These are phyloP conservation scores for Fusarium sp. DNA, from an alignment of 2,329 filamentous ascomycete genomes.

Conservation along the genomic window DNA sequence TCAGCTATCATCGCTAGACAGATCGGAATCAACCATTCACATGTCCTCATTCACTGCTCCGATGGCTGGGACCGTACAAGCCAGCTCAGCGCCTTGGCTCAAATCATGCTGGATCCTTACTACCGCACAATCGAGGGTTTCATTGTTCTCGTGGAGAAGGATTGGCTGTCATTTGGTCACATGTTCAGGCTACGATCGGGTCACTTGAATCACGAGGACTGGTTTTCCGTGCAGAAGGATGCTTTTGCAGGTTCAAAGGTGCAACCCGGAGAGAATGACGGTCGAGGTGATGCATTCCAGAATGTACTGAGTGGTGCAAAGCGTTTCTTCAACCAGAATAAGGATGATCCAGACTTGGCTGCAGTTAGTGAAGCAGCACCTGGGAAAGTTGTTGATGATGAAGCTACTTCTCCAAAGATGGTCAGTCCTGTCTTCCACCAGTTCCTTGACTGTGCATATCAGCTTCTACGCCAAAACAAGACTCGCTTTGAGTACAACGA, in stretches of 20 bases:
- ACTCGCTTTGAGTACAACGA: conserved; percentile 97
- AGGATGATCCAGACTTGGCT: conserved; percentile 74
- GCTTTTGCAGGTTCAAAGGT: conserved; percentile 74
- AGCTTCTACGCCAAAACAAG: conserved; percentile 86
- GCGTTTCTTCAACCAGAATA: conserved; percentile 85
- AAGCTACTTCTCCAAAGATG: conserved; percentile 87
- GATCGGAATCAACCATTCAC: conserved; percentile 91
- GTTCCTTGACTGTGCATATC: conserved; percentile 94
- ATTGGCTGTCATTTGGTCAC: conserved; percentile 97
- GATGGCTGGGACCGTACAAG: conserved; percentile 99
- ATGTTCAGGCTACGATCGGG: conserved; percentile 97
- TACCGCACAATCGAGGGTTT: conserved; percentile 95
- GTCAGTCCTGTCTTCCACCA: conserved; percentile 98
- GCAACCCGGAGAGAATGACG: conserved; percentile 72
- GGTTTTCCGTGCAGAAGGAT: conserved; percentile 91
- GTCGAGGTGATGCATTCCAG: conserved; percentile 80
- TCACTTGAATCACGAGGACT: conserved; percentile 89
- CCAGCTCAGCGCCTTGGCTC: conserved; percentile 90
- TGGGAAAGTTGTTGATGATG: conserved; percentile 62
- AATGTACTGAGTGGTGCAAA: conserved; percentile 89
- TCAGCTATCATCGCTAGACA: conserved; percentile 86
- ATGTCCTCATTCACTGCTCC: conserved; percentile 96
- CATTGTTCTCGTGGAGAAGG: conserved; percentile 94
- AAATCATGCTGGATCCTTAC: conserved; percentile 95
- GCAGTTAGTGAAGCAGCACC: conserved; percentile 58